A percentile compares a stretch with the other conserved stretches of the same genome.
These are phyloP conservation scores for Verruconis gallopava DNA, from an alignment of 2,329 filamentous ascomycete species.

Conservation along the genomic window DNA sequence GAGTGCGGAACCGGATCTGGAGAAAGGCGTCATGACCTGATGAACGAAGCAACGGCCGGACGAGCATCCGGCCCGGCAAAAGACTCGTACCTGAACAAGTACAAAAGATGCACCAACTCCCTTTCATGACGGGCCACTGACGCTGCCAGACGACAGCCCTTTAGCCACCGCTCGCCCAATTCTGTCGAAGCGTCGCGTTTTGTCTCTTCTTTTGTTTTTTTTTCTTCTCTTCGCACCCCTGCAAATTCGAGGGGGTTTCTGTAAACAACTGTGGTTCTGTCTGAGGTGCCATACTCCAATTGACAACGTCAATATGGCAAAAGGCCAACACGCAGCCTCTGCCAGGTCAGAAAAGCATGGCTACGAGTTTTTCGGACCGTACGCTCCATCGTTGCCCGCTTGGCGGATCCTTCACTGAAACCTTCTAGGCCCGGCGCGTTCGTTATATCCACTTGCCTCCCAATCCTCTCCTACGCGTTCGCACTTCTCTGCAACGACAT, in stretches of 20 bases:
- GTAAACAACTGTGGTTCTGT: background rate
- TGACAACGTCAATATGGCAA: background rate
- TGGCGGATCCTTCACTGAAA: background rate
- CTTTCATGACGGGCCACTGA: too few relatives aligned
- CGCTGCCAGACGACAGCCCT: too few relatives aligned
- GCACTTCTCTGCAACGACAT: constrained; percentile 86
- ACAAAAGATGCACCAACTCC: too few relatives aligned
- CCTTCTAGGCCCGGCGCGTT: constrained; percentile 56
- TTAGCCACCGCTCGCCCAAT: too few relatives aligned
- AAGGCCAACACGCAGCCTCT: background rate
- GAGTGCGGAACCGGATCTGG: background rate
- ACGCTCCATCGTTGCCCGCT: constrained; percentile 13
- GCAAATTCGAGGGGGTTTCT: background rate
- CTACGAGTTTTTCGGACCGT: constrained; percentile 29
- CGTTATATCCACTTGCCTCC: constrained; percentile 67
- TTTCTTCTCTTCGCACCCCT: too few relatives aligned
- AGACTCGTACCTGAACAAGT: too few relatives aligned
- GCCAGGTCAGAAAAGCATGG: constrained; percentile 18
- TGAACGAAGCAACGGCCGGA: background rate
- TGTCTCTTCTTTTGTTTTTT: background rate
- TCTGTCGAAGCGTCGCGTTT: too few relatives aligned
- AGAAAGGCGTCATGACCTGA: background rate
- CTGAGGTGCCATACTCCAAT: background rate
- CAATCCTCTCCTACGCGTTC: constrained; percentile 64
- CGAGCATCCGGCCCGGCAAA: background rate